Conservation (phyloP, 495 filamentous ascomycete species). For the Aspergillus conjunctus region DNA sequence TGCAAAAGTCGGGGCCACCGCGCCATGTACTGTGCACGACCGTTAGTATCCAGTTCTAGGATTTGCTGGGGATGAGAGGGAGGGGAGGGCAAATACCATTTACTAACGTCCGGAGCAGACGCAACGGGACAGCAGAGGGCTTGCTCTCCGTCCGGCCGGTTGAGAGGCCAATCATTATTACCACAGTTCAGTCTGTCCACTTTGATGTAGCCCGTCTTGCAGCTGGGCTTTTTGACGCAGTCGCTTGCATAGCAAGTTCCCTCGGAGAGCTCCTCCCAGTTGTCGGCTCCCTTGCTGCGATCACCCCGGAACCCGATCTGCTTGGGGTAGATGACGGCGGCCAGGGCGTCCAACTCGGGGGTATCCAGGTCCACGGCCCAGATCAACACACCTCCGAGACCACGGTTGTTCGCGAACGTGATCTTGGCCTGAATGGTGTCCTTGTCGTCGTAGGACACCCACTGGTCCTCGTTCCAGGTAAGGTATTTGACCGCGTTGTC, state of each 20-base stretch:
- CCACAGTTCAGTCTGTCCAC: neutral
- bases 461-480: conserved; percentile 39
- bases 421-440: conserved; percentile 41
- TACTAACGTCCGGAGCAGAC: neutral
- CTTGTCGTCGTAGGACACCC: conserved; percentile 44
- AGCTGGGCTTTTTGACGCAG: neutral
- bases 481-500: conserved; percentile 38
- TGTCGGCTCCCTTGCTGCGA: neutral
- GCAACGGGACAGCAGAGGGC: conserved; percentile 8
- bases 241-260: conserved; percentile 3
- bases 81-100: conserved; percentile 6
- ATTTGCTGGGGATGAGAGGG: neutral
- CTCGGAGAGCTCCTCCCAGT: conserved; percentile 6
- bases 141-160: neutral
- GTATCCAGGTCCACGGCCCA: conserved; percentile 37
- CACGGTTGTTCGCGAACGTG: conserved; percentile 35
- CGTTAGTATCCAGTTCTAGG: neutral
- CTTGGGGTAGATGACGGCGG: conserved; percentile 3
- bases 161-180: conserved; percentile 4
- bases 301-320: neutral
- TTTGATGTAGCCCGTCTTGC: neutral
- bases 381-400: conserved; percentile 42
- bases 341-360: conserved; percentile 1
- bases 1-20: neutral
- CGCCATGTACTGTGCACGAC: neutral